A percentile compares a stretch with the other conserved stretches of the same genome.
phyloP scores from a whole-genome alignment of 192 early-diverging fungal genomes.

The Umbelopsis vinacea region DNA sequence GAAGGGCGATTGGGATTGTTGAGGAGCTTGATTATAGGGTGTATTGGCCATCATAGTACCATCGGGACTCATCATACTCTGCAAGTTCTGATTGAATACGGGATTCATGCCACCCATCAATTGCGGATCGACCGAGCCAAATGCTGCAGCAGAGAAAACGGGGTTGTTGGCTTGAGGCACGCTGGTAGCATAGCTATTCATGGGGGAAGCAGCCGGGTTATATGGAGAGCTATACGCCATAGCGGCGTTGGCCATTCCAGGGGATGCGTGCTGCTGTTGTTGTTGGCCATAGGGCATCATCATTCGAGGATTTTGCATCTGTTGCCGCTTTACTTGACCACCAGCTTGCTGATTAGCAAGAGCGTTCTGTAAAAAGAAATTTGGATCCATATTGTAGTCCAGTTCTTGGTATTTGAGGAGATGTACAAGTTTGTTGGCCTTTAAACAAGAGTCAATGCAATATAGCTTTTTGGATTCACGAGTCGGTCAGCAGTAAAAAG shows the following conservation, averaged over 20 bases:
- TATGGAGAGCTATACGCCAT: slow-evolving; percentile 3
- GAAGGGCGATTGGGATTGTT: slow-evolving; percentile 16
- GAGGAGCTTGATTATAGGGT: background rate
- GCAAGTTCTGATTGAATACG: slow-evolving; percentile 15
- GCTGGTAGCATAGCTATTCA: slow-evolving; percentile 7
- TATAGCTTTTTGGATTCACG: background rate
- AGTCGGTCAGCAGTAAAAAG: background rate
- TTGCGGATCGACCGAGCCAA: slow-evolving; percentile 14
- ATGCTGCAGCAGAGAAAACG: slow-evolving; percentile 8
- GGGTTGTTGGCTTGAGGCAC: slow-evolving; percentile 4
- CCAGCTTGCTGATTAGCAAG: slow-evolving; percentile 22
- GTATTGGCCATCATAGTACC: slow-evolving; percentile 1
- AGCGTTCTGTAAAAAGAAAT: slow-evolving; percentile 20
- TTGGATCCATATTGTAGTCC: slow-evolving; percentile 17
- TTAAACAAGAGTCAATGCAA: background rate
- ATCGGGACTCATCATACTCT: slow-evolving; percentile 9
- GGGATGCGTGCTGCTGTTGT: slow-evolving; percentile 7
- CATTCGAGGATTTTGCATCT: slow-evolving; percentile 25
- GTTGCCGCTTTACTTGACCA: slow-evolving; percentile 15
- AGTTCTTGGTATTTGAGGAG: background rate
- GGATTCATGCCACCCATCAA: slow-evolving; percentile 15
- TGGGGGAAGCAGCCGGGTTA: slow-evolving; percentile 1
- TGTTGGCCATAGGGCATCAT: slow-evolving; percentile 11
- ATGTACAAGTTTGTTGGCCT: slow-evolving; percentile 3
- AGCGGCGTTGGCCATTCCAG: slow-evolving; percentile 5